Evolutionary conservation across 2,329 filamentous ascomycete species (phyloP).

Genomic region (Epichloe elymi): DNA sequence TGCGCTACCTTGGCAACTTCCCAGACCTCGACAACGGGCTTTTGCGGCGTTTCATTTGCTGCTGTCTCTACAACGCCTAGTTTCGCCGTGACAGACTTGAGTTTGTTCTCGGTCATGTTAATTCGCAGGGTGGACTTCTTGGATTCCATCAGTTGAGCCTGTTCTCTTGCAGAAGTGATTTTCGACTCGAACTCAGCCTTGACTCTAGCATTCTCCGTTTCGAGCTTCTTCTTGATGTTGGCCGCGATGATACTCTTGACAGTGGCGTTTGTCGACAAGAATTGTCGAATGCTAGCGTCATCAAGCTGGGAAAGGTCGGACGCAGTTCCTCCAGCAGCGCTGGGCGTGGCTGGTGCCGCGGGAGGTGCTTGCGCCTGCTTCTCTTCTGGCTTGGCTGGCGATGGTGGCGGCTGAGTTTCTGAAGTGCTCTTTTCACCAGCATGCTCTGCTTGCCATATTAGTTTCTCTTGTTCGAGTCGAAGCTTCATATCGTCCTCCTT

Average conservation of each 20-base stretch:
- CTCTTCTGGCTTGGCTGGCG: conserved; percentile 26
- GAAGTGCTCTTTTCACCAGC: conserved; percentile 13
- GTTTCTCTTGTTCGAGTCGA: conserved; percentile 48
- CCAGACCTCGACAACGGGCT: conserved; percentile 78
- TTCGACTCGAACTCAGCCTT: conserved; percentile 43
- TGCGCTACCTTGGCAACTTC: conserved; percentile 52
- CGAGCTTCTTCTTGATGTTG: conserved; percentile 59
- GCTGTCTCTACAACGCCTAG: conserved; percentile 68
- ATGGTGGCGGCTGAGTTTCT: conserved; percentile 16
- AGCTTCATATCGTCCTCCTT: conserved; percentile 40
- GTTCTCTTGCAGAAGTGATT: conserved; percentile 39
- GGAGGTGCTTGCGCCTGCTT: conserved; percentile 7
- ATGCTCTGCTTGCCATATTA: conserved; percentile 47
- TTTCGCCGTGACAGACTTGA: conserved; percentile 53
- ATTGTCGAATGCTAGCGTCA: conserved; percentile 43
- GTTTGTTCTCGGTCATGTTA: conserved; percentile 65
- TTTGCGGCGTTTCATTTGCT: conserved; percentile 71
- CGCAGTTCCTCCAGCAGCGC: conserved; percentile 19
- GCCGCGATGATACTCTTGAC: conserved; percentile 44
- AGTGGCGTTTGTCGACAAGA: conserved; percentile 42
- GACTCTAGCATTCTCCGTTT: conserved; percentile 48
- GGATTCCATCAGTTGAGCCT: conserved; percentile 57
- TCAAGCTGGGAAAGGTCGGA: conserved; percentile 34
- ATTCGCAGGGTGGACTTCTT: conserved; percentile 64
- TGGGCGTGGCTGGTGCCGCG: conserved; percentile 19